Evolutionary conservation across 495 filamentous ascomycete genomes (phyloP).

Genomic region (Penicillium bovifimosum): DNA sequence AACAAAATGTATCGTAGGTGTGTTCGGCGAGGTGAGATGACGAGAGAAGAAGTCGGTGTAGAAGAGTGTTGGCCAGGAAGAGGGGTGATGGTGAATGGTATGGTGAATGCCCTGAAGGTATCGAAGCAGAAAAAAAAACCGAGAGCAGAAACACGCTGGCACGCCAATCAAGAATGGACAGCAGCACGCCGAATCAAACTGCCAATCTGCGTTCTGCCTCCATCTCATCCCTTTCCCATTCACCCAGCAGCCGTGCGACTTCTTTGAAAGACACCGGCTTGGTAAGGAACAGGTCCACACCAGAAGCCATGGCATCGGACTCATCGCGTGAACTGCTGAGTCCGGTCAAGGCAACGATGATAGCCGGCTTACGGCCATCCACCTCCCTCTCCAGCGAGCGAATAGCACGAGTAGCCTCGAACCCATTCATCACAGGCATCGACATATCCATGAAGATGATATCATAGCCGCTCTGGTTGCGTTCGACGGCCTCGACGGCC

Average conservation of each 20-base stretch:
- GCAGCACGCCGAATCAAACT: neutral
- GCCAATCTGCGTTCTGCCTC: conserved; percentile 8
- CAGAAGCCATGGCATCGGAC: conserved; percentile 59
- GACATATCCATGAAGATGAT: conserved; percentile 65
- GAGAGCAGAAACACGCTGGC: neutral
- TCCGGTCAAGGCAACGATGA: conserved; percentile 68
- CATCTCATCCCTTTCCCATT: conserved; percentile 38
- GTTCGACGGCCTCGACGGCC: conserved; percentile 47
- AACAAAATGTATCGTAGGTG: neutral
- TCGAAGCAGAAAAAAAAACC: neutral
- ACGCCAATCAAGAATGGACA: neutral
- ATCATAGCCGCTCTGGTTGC: conserved; percentile 39
- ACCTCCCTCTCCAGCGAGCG: conserved; percentile 53
- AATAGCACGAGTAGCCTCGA: conserved; percentile 66
- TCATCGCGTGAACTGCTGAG: conserved; percentile 58
- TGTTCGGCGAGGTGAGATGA: neutral
- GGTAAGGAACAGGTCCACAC: conserved; percentile 68
- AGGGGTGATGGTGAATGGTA: neutral
- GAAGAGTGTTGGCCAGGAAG: neutral
- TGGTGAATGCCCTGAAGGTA: neutral
- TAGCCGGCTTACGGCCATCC: conserved; percentile 34
- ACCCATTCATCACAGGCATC: conserved; percentile 74
- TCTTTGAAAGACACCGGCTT: conserved; percentile 59
- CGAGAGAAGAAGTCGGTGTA: too few species aligned
- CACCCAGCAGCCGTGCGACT: conserved; percentile 41